These are phyloP conservation scores for Centrapalus pauciflorus DNA, from an alignment of 129 eudicot genomes.

Conservation along the genomic window DNA sequence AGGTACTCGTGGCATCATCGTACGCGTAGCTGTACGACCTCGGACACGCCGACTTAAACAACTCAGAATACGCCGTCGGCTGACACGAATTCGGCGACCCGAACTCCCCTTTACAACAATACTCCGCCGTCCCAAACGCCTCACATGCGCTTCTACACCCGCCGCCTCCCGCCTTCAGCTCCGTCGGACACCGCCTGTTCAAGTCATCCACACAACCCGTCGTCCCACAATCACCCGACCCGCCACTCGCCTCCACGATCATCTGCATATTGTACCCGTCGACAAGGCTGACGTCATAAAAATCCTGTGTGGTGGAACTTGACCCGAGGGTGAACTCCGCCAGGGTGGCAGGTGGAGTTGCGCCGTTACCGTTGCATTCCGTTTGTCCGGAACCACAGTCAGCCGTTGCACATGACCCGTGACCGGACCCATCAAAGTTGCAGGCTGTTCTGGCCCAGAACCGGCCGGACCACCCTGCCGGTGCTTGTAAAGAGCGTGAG, in stretches of 20 bases:
- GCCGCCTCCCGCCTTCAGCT: slow-evolving; percentile 43
- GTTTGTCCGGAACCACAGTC: slow-evolving; percentile 60
- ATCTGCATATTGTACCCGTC: slow-evolving; percentile 66
- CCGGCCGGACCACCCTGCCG: slow-evolving; percentile 79
- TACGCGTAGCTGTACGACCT: slow-evolving; percentile 70
- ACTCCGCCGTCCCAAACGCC: slow-evolving; percentile 53
- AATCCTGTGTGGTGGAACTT: slow-evolving; percentile 37
- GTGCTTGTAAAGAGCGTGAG: slow-evolving; percentile 49
- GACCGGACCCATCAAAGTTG: slow-evolving; percentile 36
- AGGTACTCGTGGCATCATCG: slow-evolving; percentile 80
- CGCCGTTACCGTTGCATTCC: slow-evolving; percentile 63
- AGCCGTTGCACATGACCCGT: slow-evolving; percentile 45
- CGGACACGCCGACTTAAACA: slow-evolving; percentile 71
- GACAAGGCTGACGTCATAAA: slow-evolving; percentile 73
- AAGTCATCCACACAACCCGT: slow-evolving; percentile 63
- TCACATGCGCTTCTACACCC: slow-evolving; percentile 75
- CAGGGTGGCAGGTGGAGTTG: slow-evolving; percentile 60
- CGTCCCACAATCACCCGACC: slow-evolving; percentile 54
- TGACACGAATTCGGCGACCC: slow-evolving; percentile 49
- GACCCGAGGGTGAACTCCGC: slow-evolving; percentile 80
- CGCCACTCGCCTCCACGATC: slow-evolving; percentile 49
- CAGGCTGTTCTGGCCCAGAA: slow-evolving; percentile 76
- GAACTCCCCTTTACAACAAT: slow-evolving; percentile 56
- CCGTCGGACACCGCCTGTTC: slow-evolving; percentile 55
- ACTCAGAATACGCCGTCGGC: slow-evolving; percentile 58